Evolutionary conservation across 2,329 filamentous ascomycete species (phyloP), one percentile per base, ranked within the genome.

Genomic region (Sclerotinia spermophila): DNA sequence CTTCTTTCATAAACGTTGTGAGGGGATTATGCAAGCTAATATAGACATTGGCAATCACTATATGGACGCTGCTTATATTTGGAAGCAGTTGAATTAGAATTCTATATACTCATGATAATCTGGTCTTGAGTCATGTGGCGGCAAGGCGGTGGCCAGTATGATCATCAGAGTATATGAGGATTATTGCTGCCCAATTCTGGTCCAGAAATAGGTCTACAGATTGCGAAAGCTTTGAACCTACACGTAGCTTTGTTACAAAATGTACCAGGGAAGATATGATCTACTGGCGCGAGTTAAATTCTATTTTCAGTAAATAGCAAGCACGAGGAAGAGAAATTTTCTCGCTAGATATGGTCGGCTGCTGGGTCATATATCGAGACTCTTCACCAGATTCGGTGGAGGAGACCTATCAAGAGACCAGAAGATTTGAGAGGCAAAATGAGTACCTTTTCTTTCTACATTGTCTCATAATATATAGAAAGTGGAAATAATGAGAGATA

Each of bases 141-240:
- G 40, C 24, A 45, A 59, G 66, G 53, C 24, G 30, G 30, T 59
- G 66, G 55, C 42, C 40, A 59, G 66, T 21, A 35, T 51, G 15
- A 24, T n/a, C 13, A 24, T 35, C 2, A 17, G 58, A 8, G 11
- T 30, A 45, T 42, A 68, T 33, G 55, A 6, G 5, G 21, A 33
- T 58, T 11, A 21, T 56, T 56, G n/a, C 30, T 68, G 55, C 66
- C 55, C 66, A 68, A 60, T 38, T 15, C 17, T 21, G 33, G 66
- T 33, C 17, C 42, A 45, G 2, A 58, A 48, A 35, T 33, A 48
- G 62, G 45, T 17, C 62, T 10, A 30, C 17, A 55, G 24, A 40
- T 40, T n/a, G 48, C 38, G 61, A 45, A 58, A 38, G 21, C 21
- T 15, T 58, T 35, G 38, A 60, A 11, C 58, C 40, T 30, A 48